These are phyloP conservation scores for Solanum bukasovii DNA, from an alignment of 257 asterid species.

Conservation along the genomic window DNA sequence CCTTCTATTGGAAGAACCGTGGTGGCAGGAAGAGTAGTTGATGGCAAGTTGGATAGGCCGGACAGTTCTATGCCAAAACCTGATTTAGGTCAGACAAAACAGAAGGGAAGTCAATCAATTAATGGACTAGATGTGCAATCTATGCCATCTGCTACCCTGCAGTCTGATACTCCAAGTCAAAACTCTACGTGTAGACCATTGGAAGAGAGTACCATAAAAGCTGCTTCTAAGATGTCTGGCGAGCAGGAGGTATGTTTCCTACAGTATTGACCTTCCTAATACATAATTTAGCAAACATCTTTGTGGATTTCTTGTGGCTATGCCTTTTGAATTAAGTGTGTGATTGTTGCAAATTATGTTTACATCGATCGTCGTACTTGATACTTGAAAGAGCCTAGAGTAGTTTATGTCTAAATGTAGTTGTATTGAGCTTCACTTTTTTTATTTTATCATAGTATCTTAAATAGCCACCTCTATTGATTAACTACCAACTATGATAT, in stretches of 20 bases:
- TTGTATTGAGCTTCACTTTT: background rate
- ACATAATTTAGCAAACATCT: background rate
- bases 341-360: background rate
- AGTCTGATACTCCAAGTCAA: slow-evolving; percentile 26
- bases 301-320: background rate
- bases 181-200: slow-evolving; percentile 31
- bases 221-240: slow-evolving; percentile 32
- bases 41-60: slow-evolving; percentile 44
- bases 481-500: background rate
- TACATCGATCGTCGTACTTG: background rate
- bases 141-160: slow-evolving; percentile 31
- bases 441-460: background rate
- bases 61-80: slow-evolving; percentile 34
- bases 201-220: slow-evolving; percentile 53
- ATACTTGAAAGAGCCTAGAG: background rate
- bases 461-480: background rate
- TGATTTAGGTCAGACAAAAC: slow-evolving; percentile 34
- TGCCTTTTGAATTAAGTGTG: background rate
- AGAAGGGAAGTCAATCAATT: slow-evolving; percentile 23
- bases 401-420: background rate
- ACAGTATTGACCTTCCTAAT: background rate
- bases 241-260: slow-evolving; percentile 67
- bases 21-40: slow-evolving; percentile 42
- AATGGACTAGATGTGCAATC: slow-evolving; percentile 41
- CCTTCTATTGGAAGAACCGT: slow-evolving; percentile 39